Evolutionary conservation across 139 green algal genomes (phyloP).

Genomic region (Axilococcus clingmanii): DNA sequence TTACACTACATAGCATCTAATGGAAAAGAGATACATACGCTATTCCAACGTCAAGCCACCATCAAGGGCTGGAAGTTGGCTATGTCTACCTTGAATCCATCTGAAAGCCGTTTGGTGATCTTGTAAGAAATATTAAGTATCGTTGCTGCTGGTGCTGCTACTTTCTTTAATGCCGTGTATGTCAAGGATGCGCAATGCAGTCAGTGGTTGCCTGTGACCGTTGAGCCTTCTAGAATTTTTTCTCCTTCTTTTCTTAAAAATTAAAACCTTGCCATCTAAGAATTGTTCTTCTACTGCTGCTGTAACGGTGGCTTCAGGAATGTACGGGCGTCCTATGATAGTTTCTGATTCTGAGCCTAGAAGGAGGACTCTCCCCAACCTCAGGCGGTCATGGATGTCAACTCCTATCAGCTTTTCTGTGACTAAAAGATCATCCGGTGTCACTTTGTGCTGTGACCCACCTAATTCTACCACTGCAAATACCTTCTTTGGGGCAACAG

Average conservation of each 20-base stretch:
- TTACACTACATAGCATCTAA: slow-evolving; percentile 5
- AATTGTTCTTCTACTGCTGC: slow-evolving; percentile 62
- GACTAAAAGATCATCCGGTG: slow-evolving; percentile 53
- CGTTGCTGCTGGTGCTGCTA: too few relatives aligned
- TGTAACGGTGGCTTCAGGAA: slow-evolving; percentile 31
- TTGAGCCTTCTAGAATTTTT: slow-evolving; percentile 67
- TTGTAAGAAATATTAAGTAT: too few relatives aligned
- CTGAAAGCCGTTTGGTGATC: slow-evolving; percentile 52
- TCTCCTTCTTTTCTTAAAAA: slow-evolving; percentile 78
- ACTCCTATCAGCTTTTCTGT: slow-evolving; percentile 46
- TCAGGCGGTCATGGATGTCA: slow-evolving; percentile 47
- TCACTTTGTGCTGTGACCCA: slow-evolving; percentile 55
- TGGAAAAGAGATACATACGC: slow-evolving; percentile 22
- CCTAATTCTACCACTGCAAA: slow-evolving; percentile 63
- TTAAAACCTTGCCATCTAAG: slow-evolving; percentile 65
- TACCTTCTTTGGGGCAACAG: slow-evolving; percentile 12
- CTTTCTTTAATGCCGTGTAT: too few relatives aligned
- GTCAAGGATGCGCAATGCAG: slow-evolving; percentile 30
- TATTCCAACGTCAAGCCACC: slow-evolving; percentile 45
- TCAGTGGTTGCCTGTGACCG: slow-evolving; percentile 48
- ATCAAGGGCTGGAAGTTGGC: slow-evolving; percentile 47
- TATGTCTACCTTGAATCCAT: slow-evolving; percentile 60
- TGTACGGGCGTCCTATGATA: slow-evolving; percentile 47
- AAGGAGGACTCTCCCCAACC: slow-evolving; percentile 44
- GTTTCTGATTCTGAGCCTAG: slow-evolving; percentile 39